Evolutionary conservation across 2,329 filamentous ascomycete species (phyloP).

Genomic region (Escovopsis sp.): DNA sequence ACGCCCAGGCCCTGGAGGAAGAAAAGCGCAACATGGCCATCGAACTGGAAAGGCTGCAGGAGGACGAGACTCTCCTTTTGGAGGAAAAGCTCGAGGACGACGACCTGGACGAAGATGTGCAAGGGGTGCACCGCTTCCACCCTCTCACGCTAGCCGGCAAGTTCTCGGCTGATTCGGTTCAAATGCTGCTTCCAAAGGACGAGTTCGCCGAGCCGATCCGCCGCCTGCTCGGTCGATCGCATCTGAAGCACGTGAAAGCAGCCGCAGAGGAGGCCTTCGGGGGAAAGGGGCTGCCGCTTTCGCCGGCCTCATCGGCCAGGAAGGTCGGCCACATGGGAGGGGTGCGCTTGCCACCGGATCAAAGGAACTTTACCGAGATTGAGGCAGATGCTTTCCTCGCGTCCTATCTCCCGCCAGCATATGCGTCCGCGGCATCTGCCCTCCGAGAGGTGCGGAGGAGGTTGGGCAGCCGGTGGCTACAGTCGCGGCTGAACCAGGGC

Average conservation of each 20-base stretch:
- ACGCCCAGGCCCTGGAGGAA: slow-evolving; percentile 10
- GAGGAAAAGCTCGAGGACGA: slow-evolving; percentile 6
- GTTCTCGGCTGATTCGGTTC: slow-evolving; percentile 58
- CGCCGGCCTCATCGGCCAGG: slow-evolving; percentile 52
- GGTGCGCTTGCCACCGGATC: slow-evolving; percentile 48
- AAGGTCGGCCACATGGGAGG: slow-evolving; percentile 46
- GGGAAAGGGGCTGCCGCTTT: slow-evolving; percentile 60
- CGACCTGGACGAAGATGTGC: slow-evolving; percentile 19
- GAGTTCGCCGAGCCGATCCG: slow-evolving; percentile 56
- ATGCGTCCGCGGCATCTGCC: slow-evolving; percentile 50
- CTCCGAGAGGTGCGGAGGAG: slow-evolving; percentile 62
- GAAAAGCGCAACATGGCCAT: slow-evolving; percentile 2
- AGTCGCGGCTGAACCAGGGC: slow-evolving; percentile 42
- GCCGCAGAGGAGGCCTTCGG: slow-evolving; percentile 64
- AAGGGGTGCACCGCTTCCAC: slow-evolving; percentile 43
- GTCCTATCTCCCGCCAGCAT: slow-evolving; percentile 54
- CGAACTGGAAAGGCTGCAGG: slow-evolving; percentile 9
- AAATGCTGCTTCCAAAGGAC: slow-evolving; percentile 58
- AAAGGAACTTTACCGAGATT: slow-evolving; percentile 56
- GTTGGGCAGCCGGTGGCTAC: slow-evolving; percentile 56
- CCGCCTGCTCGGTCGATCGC: slow-evolving; percentile 49
- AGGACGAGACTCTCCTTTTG: slow-evolving; percentile 14
- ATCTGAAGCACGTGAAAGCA: slow-evolving; percentile 59
- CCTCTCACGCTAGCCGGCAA: slow-evolving; percentile 59
- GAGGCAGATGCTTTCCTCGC: slow-evolving; percentile 62